Base-by-base conservation (phyloP, 306 rosid genomes). In the Psophocarpus tetragonolobus region DNA sequence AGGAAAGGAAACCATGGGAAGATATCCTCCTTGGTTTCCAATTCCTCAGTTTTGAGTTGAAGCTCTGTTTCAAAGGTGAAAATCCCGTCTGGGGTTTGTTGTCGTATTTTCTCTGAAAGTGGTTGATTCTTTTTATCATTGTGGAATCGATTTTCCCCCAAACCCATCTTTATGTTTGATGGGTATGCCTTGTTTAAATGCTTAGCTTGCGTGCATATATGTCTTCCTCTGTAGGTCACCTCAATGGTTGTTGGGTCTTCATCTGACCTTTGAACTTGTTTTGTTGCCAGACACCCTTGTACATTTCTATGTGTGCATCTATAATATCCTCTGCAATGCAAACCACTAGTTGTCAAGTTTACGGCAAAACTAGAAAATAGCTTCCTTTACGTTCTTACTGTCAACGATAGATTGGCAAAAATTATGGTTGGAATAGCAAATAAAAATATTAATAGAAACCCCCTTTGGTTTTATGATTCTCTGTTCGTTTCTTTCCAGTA, bases 191-290 rank as follows among this genome's bases (percentile, higher is more conserved):
- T 81, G 61, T 58, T 80, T 17, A n/a, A 30, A 56, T 72, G 79
- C 60, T 73, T 62, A 70, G 76, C 63, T 48, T 84, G 87, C 14
- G 53, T 70, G 84, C 97, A 92, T 4, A 92, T 89, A 23, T 92
- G 97, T 14, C 42, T 73, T 50, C 91, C 96, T 79, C 58, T 76
- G 33, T 88, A 92, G 42, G 85, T 87, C 29, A 89, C 76, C 30
- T 87, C 81, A 11, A 81, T 36, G 30, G 83, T 30, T 17, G 86
- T 60, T 71, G 90, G 81, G 63, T 90, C 92, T 24, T 68, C 50
- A 74, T 92, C 96, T 33, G 87, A 87, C 64, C 62, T 90, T 44
- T 92, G 97, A 70, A 92, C 97, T 75, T 86, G 93, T 78, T 92
- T 92, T 74, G 92, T 90, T 26, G 97, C 97, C 18, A 74, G 42